phyloP scores from a whole-genome alignment of 306 rosid species.

The Cajanus cajan region DNA sequence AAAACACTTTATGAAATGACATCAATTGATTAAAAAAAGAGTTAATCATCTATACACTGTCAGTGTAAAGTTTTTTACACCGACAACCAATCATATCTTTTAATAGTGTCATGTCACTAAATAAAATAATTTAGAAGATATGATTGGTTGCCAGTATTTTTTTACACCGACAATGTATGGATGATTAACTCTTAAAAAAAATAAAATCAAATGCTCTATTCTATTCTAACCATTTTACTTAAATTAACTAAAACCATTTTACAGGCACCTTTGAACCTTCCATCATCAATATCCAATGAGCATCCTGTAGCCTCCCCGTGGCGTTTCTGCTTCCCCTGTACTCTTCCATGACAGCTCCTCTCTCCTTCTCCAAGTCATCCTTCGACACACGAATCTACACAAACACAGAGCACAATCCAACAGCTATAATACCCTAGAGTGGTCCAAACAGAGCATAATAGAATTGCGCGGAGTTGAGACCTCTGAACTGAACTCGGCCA shows the following conservation, averaged over 20 bases:
- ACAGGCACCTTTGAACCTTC: slow-evolving; percentile 80
- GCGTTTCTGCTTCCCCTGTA: slow-evolving; percentile 88
- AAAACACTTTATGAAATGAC: slow-evolving; percentile 19
- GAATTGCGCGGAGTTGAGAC: slow-evolving; percentile 33
- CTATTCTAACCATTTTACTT: slow-evolving; percentile 10
- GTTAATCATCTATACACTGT: no score
- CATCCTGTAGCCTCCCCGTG: slow-evolving; percentile 93
- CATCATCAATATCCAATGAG: slow-evolving; percentile 89
- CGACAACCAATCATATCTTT: no score
- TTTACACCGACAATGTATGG: no score
- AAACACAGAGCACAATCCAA: slow-evolving; percentile 28
- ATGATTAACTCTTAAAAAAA: no score
- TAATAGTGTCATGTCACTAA: no score
- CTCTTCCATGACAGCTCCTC: slow-evolving; percentile 98
- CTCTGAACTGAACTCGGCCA: slow-evolving; percentile 96
- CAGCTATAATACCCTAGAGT: background rate
- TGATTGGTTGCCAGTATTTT: no score
- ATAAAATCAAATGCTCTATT: background rate
- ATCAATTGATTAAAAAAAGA: background rate
- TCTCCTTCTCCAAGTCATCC: slow-evolving; percentile 83
- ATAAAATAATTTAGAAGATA: no score
- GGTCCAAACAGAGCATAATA: background rate
- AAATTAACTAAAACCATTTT: background rate
- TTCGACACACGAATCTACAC: slow-evolving; percentile 82
- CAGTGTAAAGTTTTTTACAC: no score